Base-by-base conservation (phyloP, 2,329 filamentous ascomycete genomes). In the Phaeomoniella chlamydospora region DNA sequence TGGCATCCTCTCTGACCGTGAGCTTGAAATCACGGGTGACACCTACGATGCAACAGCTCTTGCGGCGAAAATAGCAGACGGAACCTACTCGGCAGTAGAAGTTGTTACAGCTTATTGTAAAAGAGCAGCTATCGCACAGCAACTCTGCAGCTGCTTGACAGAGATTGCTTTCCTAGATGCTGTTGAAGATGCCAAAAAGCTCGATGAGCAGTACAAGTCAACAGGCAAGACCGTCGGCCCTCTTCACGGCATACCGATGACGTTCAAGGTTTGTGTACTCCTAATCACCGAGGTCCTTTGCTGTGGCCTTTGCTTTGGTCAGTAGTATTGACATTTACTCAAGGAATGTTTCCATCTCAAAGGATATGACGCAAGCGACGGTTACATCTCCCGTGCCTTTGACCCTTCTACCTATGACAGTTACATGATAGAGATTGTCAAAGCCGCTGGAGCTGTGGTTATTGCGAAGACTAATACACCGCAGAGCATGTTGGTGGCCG, bases 391-490 rank as follows among this genome's bases (percentile, higher is more conserved):
- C 3, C 36, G 44, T n/a, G 45, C 4, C 6, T 53, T 47, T 29
- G 52, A 52, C 39, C 51, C 51, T 2, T 14, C 32, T 4, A 34
- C 14, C 9, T 34, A 14, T 18, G 9, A 14, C 11, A 18, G 14
- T 6, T 18, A 14, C 14, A 14, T 34, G 10, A 18, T 34, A 4
- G 13, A 14, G 10, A 12, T 34, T 4, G 11, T 34, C 6, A 18
- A 18, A 18, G 14, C 32, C 13, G 61, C 74, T 0, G 79, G 79
- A 1, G 77, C 77, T 1, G 64, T 83, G 0, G 56, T 78, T n/a
- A 78, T 81, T 43, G 67, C 71, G 43, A 82, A 82, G 54, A 82
- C 78, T 1, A 81, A 80, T 45, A 61, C 82, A 2, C 77, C 78
- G 1, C 70, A 74, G 41, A 70, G 68, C 0, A 52, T 74, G 38